Conservation (phyloP, 1,139 yeast species). For the Geotrichum fermentans region DNA sequence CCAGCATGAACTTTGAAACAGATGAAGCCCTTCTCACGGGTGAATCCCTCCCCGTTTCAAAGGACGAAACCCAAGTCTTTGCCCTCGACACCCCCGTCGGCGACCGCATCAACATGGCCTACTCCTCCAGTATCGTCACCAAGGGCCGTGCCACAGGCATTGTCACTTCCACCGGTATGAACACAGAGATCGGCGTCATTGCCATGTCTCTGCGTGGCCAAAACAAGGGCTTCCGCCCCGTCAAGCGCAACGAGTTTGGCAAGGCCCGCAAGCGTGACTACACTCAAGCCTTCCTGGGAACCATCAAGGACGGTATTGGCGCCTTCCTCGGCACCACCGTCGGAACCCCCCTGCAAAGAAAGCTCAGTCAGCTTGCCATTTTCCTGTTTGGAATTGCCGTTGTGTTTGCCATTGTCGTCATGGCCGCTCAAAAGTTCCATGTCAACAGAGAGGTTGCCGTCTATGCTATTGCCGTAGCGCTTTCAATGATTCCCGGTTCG, state of each 20-base stretch:
- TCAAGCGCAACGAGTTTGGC: slow-evolving; percentile 38
- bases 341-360: slow-evolving; percentile 73
- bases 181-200: slow-evolving; percentile 73
- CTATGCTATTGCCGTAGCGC: slow-evolving; percentile 77
- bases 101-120: slow-evolving; percentile 71
- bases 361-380: slow-evolving; percentile 66
- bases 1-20: slow-evolving; percentile 63
- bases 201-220: slow-evolving; percentile 56
- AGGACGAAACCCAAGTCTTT: slow-evolving; percentile 46
- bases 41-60: slow-evolving; percentile 71
- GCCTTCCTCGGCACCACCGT: slow-evolving; percentile 67
- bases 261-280: slow-evolving; percentile 46
- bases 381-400: slow-evolving; percentile 66
- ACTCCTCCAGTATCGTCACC: slow-evolving; percentile 63
- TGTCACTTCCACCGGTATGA: slow-evolving; percentile 59
- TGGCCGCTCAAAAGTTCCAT: slow-evolving; percentile 68
- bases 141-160: slow-evolving; percentile 76
- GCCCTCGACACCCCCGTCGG: slow-evolving; percentile 59
- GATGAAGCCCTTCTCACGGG: slow-evolving; percentile 81
- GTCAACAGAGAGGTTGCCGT: slow-evolving; percentile 71
- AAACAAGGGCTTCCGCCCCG: slow-evolving; percentile 36
- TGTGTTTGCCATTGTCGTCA: slow-evolving; percentile 68
- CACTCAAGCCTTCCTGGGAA: slow-evolving; percentile 43
- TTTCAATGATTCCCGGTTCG: slow-evolving; percentile 80
- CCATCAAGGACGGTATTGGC: slow-evolving; percentile 53